phyloP scores from a whole-genome alignment of 2,329 filamentous ascomycete genomes.

The Keithomyces neogunnii region DNA sequence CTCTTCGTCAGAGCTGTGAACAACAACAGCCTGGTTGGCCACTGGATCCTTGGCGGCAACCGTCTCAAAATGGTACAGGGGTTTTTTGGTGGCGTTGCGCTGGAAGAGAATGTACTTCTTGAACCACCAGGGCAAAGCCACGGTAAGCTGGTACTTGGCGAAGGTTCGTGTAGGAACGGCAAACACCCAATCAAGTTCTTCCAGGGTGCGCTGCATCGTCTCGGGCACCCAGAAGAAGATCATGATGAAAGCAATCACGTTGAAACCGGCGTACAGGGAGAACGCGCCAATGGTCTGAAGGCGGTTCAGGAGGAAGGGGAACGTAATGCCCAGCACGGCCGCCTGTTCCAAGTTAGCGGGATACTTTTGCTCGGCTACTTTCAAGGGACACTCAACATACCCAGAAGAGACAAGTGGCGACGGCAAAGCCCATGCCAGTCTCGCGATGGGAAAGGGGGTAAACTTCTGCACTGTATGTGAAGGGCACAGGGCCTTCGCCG shows the following conservation, averaged over 20 bases:
- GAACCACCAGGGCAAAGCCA: slow-evolving; percentile 24
- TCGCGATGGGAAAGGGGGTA: slow-evolving; percentile 57
- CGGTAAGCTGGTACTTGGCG: slow-evolving; percentile 26
- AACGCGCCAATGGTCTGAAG: slow-evolving; percentile 29
- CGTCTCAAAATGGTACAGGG: slow-evolving; percentile 28
- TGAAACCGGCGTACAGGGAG: slow-evolving; percentile 47
- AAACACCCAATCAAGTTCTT: slow-evolving; percentile 44
- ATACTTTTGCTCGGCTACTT: neutral
- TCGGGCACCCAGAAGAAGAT: slow-evolving; percentile 42
- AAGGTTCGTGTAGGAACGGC: slow-evolving; percentile 36
- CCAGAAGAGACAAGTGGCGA: slow-evolving; percentile 51
- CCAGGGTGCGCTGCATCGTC: slow-evolving; percentile 45
- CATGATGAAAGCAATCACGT: slow-evolving; percentile 43
- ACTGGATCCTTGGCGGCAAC: slow-evolving; percentile 8
- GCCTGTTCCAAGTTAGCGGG: slow-evolving; percentile 15
- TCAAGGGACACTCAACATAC: slow-evolving; percentile 4
- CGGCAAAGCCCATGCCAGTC: slow-evolving; percentile 55
- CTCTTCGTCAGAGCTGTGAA: slow-evolving; percentile 1
- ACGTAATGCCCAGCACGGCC: slow-evolving; percentile 40
- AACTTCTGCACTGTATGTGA: slow-evolving; percentile 54
- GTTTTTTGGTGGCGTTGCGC: slow-evolving; percentile 20
- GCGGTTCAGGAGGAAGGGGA: slow-evolving; percentile 36
- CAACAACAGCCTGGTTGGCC: neutral
- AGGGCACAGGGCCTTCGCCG: slow-evolving; percentile 55
- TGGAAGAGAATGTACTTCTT: slow-evolving; percentile 24